phyloP scores from a whole-genome alignment of 1,284 basidiomycete species.

The Volvariella surrecta region DNA sequence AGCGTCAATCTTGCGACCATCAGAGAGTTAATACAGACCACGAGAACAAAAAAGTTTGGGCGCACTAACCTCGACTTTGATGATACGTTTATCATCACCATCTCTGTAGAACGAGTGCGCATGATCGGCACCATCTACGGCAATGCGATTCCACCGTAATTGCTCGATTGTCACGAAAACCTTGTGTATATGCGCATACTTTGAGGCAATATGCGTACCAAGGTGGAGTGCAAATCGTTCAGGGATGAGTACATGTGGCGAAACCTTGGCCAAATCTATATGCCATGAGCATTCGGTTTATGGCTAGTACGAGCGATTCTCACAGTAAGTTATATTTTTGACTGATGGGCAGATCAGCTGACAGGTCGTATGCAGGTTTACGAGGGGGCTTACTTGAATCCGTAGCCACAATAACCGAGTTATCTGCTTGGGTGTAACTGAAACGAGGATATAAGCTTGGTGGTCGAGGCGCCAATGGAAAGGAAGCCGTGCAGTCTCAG shows the following conservation, averaged over 20 bases:
- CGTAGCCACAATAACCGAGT: slow-evolving; percentile 79
- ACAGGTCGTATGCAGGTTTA: neutral
- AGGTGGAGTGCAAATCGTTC: slow-evolving; percentile 87
- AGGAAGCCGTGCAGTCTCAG: neutral
- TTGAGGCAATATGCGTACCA: slow-evolving; percentile 76
- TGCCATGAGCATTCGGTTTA: neutral
- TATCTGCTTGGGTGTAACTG: slow-evolving; percentile 80
- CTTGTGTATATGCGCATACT: slow-evolving; percentile 75
- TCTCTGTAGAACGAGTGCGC: slow-evolving; percentile 82
- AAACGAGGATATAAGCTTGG: neutral
- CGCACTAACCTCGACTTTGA: slow-evolving; percentile 49
- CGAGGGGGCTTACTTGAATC: slow-evolving; percentile 62
- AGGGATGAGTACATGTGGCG: slow-evolving; percentile 75
- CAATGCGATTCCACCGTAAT: slow-evolving; percentile 83
- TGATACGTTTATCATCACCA: slow-evolving; percentile 81
- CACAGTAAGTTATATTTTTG: slow-evolving; percentile 91
- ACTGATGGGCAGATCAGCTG: slow-evolving; percentile 35
- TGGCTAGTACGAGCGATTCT: slow-evolving; percentile 13
- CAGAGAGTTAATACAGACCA: neutral
- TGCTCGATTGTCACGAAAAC: slow-evolving; percentile 73
- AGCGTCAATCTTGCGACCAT: slow-evolving; percentile 45
- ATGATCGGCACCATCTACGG: slow-evolving; percentile 44
- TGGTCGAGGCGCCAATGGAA: neutral
- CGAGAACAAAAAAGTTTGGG: neutral
- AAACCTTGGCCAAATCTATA: slow-evolving; percentile 81